Conservation (phyloP, 1,139 yeast genomes). For the Ogataea hybrid region DNA sequence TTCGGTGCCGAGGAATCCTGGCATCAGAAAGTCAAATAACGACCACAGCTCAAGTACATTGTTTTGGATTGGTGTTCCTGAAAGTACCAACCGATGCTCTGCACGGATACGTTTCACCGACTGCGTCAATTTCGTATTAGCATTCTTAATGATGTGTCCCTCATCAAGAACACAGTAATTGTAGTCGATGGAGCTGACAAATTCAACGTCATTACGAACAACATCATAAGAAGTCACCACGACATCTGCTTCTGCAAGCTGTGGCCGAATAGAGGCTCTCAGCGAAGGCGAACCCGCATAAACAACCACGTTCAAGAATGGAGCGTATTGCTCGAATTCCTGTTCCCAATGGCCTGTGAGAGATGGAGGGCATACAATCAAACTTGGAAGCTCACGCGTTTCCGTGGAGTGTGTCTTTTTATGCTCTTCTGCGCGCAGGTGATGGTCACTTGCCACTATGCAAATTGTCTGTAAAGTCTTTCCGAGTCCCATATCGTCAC, state of each 20-base stretch:
- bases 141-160: constrained; percentile 95
- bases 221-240: constrained; percentile 96
- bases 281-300: constrained; percentile 92
- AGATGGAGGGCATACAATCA: constrained; percentile 95
- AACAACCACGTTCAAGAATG: constrained; percentile 76
- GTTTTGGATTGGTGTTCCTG: constrained; percentile 98
- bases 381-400: constrained; percentile 72
- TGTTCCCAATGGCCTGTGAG: constrained; percentile 99
- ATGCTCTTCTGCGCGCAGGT: constrained; percentile 71
- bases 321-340: constrained; percentile 87
- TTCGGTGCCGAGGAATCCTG: constrained; percentile 96
- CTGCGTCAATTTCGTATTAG: constrained; percentile 82
- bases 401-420: constrained; percentile 62
- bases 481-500: constrained; percentile 99
- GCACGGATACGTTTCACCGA: constrained; percentile 82
- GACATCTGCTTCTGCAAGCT: constrained; percentile 65
- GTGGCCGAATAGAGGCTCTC: constrained; percentile 54
- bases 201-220: constrained; percentile 83
- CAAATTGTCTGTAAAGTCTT: constrained; percentile 97
- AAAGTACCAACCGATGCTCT: constrained; percentile 83
- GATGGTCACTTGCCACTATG: constrained; percentile 94
- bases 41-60: constrained; percentile 98
- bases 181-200: constrained; percentile 61
- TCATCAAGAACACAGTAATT: constrained; percentile 97
- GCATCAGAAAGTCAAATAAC: constrained; percentile 95